Evolutionary conservation across 345 rosid genomes (phyloP).

Genomic region (Eucalyptus tenuipes): DNA sequence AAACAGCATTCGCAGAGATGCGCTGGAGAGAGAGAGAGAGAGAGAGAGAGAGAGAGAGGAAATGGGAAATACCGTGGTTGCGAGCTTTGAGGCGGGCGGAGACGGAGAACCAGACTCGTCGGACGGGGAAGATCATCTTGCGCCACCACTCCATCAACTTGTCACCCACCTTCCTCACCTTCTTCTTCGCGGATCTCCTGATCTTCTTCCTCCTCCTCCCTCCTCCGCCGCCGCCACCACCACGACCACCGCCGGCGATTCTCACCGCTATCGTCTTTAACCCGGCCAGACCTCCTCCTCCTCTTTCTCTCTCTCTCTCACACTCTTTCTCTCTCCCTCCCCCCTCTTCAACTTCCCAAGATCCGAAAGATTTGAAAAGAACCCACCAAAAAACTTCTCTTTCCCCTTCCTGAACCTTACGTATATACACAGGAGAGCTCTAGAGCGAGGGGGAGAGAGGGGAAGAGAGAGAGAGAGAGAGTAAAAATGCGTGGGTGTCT

Average conservation of each 20-base stretch:
- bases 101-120: constrained; percentile 30
- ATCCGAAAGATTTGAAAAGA: not conserved
- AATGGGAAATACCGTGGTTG: constrained; percentile 20
- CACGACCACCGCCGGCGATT: not conserved
- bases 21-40: not conserved
- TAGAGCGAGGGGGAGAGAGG: not conserved
- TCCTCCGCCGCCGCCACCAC: not conserved
- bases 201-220: not conserved
- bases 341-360: not conserved
- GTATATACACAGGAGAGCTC: not conserved
- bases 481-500: not conserved
- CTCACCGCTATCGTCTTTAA: constrained; percentile 13
- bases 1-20: not conserved
- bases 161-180: not conserved
- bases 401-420: not conserved
- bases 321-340: not conserved
- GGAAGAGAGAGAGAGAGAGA: not conserved
- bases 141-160: constrained; percentile 39
- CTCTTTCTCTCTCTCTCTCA: not conserved
- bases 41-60: not conserved
- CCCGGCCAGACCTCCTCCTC: constrained; percentile 15
- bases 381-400: not conserved
- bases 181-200: not conserved
- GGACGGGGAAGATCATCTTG: constrained; percentile 43
- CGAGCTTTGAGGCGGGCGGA: constrained; percentile 39